Conservation (phyloP, 2,329 filamentous ascomycete genomes). For the Fusarium piperis region DNA sequence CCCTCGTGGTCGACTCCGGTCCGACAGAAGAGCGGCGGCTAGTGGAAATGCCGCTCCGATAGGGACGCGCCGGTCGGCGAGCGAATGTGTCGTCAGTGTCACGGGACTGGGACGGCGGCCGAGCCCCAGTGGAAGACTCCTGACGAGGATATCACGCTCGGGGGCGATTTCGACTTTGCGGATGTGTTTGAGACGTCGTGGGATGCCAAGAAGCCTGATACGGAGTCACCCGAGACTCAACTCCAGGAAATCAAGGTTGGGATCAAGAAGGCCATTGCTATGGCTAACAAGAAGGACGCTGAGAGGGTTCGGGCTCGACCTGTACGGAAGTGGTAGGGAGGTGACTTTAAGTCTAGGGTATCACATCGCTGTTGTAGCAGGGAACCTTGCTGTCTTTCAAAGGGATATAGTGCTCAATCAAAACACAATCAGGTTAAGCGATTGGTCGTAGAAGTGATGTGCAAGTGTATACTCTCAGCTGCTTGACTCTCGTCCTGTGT, state of each 20-base stretch:
- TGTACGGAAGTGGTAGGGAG: not conserved
- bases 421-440: not conserved
- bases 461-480: not conserved
- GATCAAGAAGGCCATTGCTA: constrained; percentile 27
- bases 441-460: not conserved
- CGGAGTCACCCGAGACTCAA: constrained; percentile 4
- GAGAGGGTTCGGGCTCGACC: not conserved
- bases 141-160: not conserved
- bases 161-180: constrained; percentile 14
- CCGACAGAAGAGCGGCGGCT: constrained; percentile 36
- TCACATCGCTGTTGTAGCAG: not conserved
- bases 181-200: constrained; percentile 8
- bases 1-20: constrained; percentile 25
- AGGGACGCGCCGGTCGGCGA: constrained; percentile 24
- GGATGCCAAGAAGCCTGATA: not conserved
- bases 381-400: not conserved
- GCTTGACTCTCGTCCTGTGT: not conserved
- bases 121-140: not conserved
- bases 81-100: constrained; percentile 29
- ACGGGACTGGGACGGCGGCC: not conserved
- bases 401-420: not conserved
- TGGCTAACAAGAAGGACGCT: constrained; percentile 13
- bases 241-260: constrained; percentile 16
- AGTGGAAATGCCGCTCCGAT: constrained; percentile 42
- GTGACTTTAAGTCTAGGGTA: not conserved